These are phyloP conservation scores for Leptographium flavum DNA, from an alignment of 2,329 filamentous ascomycete genomes.

Conservation along the genomic window DNA sequence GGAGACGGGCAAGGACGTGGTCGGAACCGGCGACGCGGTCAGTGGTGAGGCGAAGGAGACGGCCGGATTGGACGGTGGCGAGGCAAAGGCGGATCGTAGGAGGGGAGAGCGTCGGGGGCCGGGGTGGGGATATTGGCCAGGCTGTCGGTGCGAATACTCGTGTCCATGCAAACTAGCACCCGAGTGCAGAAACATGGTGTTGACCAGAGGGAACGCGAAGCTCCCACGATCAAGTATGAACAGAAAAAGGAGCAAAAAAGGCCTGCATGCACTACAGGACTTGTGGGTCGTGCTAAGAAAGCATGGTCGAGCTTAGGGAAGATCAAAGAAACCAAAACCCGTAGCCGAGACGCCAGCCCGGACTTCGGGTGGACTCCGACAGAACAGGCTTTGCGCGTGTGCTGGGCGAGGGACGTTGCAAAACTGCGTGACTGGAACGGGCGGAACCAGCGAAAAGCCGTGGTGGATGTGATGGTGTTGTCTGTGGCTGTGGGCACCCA, in stretches of 20 bases:
- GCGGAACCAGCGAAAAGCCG: not conserved
- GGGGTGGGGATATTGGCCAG: slow-evolving; percentile 18
- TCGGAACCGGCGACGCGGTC: not conserved
- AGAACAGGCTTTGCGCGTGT: too few species aligned
- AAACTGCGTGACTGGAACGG: not conserved
- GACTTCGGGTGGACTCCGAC: not conserved
- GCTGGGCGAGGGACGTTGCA: too few species aligned
- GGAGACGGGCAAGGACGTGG: slow-evolving; percentile 2
- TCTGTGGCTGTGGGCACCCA: not conserved
- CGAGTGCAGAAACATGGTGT: slow-evolving; percentile 42
- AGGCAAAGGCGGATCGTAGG: slow-evolving; percentile 26
- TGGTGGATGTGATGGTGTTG: not conserved
- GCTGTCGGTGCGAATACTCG: slow-evolving; percentile 34
- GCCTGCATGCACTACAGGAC: not conserved
- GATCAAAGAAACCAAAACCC: not conserved
- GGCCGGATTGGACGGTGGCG: too few species aligned
- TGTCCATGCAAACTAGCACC: slow-evolving; percentile 46
- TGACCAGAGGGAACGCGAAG: slow-evolving; percentile 1
- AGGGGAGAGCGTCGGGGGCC: slow-evolving; percentile 23
- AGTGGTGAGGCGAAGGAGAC: not conserved
- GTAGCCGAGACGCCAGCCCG: not conserved
- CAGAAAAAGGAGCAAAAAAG: not conserved
- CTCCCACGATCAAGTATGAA: not conserved
- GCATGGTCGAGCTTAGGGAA: not conserved
- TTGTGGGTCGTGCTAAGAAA: not conserved